These are phyloP conservation scores for Stipa capillata DNA, from an alignment of 176 grass and related monocot species.

Conservation along the genomic window DNA sequence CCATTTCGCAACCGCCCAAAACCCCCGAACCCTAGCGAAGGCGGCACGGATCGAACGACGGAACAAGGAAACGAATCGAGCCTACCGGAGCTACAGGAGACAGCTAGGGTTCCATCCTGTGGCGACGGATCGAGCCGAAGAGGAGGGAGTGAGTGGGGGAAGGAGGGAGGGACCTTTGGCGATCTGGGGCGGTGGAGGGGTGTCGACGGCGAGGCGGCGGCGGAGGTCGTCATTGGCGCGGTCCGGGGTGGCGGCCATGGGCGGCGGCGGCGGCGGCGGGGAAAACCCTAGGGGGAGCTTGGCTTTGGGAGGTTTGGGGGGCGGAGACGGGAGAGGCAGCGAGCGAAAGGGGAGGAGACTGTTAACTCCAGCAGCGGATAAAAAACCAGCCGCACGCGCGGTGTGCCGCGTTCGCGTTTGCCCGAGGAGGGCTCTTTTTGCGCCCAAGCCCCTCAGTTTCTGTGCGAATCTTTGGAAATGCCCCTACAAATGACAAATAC, in stretches of 20 bases:
- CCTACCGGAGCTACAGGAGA: not conserved
- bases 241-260: conserved; percentile 56
- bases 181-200: conserved; percentile 45
- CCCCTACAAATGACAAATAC: not conserved
- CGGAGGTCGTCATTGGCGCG: conserved; percentile 52
- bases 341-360: not conserved
- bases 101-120: conserved; percentile 21
- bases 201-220: conserved; percentile 56
- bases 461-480: no score
- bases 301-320: conserved; percentile 26
- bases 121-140: conserved; percentile 1
- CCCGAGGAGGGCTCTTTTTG: not conserved
- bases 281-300: conserved; percentile 47
- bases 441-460: not conserved
- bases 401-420: conserved; percentile 14
- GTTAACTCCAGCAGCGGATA: conserved; percentile 24
- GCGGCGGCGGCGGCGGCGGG: conserved; percentile 25
- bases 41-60: not conserved
- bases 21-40: not conserved
- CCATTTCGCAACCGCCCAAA: not conserved
- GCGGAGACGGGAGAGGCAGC: conserved; percentile 6
- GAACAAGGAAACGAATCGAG: conserved; percentile 1
- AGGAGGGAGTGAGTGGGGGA: not conserved
- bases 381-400: not conserved
- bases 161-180: conserved; percentile 53